Conservation (phyloP, 2,329 filamentous ascomycete genomes). For the Ophiosphaerella herpotricha region DNA sequence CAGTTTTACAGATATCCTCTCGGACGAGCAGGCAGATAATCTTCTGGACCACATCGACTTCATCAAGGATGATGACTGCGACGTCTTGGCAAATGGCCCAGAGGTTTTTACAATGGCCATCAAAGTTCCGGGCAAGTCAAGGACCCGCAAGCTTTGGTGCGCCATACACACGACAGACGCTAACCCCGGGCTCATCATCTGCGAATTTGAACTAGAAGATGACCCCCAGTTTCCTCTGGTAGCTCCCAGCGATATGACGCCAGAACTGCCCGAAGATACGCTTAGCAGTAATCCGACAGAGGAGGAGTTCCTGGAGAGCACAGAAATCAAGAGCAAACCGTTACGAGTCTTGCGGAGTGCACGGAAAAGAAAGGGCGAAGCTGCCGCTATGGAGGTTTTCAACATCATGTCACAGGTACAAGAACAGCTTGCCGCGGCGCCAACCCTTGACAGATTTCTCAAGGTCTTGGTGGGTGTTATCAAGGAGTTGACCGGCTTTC, state of each 20-base stretch:
- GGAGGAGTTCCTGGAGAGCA: conserved; percentile 77
- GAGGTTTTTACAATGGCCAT: conserved; percentile 84
- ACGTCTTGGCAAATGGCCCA: conserved; percentile 75
- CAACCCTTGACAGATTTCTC: conserved; percentile 72
- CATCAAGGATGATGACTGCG: conserved; percentile 79
- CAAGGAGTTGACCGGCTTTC: conserved; percentile 88
- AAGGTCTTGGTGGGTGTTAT: conserved; percentile 84
- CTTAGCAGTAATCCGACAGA: conserved; percentile 72
- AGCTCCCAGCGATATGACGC: conserved; percentile 61
- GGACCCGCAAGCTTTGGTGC: conserved; percentile 77
- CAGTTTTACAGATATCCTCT: conserved; percentile 82
- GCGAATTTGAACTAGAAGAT: conserved; percentile 87
- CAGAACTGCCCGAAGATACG: conserved; percentile 72
- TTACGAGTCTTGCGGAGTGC: conserved; percentile 77
- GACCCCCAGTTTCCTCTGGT: conserved; percentile 71
- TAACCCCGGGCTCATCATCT: conserved; percentile 71
- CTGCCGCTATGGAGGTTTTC: conserved; percentile 86
- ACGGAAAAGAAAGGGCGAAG: conserved; percentile 74
- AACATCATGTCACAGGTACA: conserved; percentile 92
- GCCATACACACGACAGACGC: conserved; percentile 76
- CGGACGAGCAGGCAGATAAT: conserved; percentile 82
- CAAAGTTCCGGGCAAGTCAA: conserved; percentile 57
- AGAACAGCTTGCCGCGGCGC: conserved; percentile 77
- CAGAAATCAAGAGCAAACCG: conserved; percentile 74
- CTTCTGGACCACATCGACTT: conserved; percentile 87